Evolutionary conservation across 257 asterid species (phyloP).

Genomic region (Eustoma russellianum): DNA sequence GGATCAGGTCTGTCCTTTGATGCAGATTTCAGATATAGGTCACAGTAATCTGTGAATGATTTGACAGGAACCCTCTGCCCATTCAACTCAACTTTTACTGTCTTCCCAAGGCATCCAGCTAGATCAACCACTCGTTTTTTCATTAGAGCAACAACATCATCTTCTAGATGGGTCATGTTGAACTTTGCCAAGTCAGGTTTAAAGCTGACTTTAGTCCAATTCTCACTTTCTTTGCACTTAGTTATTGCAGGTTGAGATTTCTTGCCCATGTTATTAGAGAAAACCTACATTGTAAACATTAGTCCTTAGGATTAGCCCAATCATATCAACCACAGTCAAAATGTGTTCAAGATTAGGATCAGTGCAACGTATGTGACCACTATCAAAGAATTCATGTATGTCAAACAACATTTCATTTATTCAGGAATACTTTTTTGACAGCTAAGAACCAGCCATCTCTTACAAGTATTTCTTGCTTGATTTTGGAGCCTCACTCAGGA

Average conservation of each 20-base stretch:
- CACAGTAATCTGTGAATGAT: slow-evolving; percentile 67
- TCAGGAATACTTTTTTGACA: too few species aligned
- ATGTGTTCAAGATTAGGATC: too few species aligned
- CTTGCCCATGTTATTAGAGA: slow-evolving; percentile 79
- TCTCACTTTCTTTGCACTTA: slow-evolving; percentile 67
- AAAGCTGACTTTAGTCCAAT: slow-evolving; percentile 89
- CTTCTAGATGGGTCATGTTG: slow-evolving; percentile 76
- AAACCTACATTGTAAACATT: slow-evolving; percentile 41
- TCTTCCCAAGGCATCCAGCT: slow-evolving; percentile 87
- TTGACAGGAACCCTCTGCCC: slow-evolving; percentile 63
- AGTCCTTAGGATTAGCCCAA: too few species aligned
- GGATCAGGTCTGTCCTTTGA: slow-evolving; percentile 34
- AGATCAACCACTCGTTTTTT: slow-evolving; percentile 85
- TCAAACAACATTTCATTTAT: too few species aligned
- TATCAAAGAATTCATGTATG: too few species aligned
- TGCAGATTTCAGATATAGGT: slow-evolving; percentile 60
- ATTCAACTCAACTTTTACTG: slow-evolving; percentile 85
- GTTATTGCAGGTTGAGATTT: slow-evolving; percentile 67
- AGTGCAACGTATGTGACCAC: too few species aligned
- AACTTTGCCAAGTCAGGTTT: slow-evolving; percentile 91
- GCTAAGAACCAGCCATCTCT: too few species aligned
- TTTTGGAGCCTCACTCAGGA: too few species aligned
- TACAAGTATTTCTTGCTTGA: too few species aligned
- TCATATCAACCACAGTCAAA: too few species aligned
- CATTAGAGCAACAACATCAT: slow-evolving; percentile 91